Base-by-base conservation (phyloP, 805 yeast genomes). In the Hanseniaspora valbyensis region DNA sequence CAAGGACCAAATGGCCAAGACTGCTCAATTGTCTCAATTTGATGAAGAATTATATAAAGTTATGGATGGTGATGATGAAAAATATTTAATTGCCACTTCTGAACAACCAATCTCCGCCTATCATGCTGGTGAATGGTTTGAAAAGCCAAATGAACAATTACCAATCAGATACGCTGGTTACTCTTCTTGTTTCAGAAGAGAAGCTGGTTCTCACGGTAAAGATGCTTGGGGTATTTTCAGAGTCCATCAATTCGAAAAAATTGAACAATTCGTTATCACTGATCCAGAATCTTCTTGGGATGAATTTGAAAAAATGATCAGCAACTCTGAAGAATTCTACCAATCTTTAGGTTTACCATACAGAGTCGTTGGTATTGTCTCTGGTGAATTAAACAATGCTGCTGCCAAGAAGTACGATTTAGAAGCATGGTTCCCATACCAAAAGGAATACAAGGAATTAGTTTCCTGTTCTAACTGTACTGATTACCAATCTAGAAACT, bases 401-500 rank as follows among this genome's bases (percentile, higher is more conserved):
- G 98, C 98, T 55, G 97, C 98, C 58, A 92, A 92, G 76, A 92
- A 92, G 70, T 92, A 83, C 73, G 98, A 92, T 73, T 77, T 92
- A 65, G 98, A 92, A 75, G 98, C 98, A 46, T 92, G 98, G 98
- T 92, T 92, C 94, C 98, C 98, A 65, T 92, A 76, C 85, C 98
- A 92, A 76, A 77, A 88, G 68, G 98, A 92, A 72, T 92, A 85
- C 75, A 92, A 92, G 73, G 98, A 92, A 74, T 80, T 92, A 62
- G 98, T 92, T 52, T 87, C 96, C 18, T 90, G 97, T 74, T 90
- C 97, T 53, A 92, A 92, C 78, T 92, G 98, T 80, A 92, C 98
- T 54, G 98, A 92, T 72, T 92, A 92, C 71, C 98, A 92, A 75
- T 86, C 97, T 49, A 84, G 98, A 75, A 90, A 90, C 77, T 76